Evolutionary conservation across 371 early-diverging fungal species (phyloP).

Genomic region (Lichtheimia ornata): DNA sequence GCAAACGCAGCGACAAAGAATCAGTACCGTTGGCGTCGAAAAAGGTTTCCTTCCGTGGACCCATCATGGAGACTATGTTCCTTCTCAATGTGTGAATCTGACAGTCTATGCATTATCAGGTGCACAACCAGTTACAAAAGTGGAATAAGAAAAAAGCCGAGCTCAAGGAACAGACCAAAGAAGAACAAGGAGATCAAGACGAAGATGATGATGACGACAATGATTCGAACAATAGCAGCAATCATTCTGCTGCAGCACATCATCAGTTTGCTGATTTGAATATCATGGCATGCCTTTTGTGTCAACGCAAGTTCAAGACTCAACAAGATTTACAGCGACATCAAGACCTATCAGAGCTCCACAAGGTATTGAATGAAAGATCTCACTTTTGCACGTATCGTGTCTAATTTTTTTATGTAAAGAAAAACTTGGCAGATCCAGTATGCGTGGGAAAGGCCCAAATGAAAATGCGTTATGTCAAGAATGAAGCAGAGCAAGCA

Average conservation of each 20-base stretch:
- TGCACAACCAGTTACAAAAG: conserved; percentile 54
- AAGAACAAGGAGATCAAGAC: conserved; percentile 11
- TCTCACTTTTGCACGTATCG: neutral
- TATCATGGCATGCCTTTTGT: conserved; percentile 62
- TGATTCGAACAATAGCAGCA: conserved; percentile 1
- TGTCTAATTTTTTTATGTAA: neutral
- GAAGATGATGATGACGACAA: conserved; percentile 24
- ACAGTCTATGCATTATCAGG: conserved; percentile 21
- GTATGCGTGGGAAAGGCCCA: conserved; percentile 34
- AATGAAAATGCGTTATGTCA: conserved; percentile 25
- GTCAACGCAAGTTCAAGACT: conserved; percentile 70
- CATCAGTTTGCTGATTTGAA: conserved; percentile 48
- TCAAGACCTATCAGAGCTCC: conserved; percentile 63
- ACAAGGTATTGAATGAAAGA: conserved; percentile 51
- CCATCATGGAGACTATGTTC: neutral
- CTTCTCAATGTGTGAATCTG: neutral
- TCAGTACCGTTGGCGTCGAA: conserved; percentile 29
- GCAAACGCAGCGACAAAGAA: conserved; percentile 38
- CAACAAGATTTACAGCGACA: conserved; percentile 60
- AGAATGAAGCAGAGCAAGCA: conserved; percentile 23
- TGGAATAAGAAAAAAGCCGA: conserved; percentile 55
- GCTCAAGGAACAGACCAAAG: conserved; percentile 22
- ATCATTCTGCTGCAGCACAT: conserved; percentile 18
- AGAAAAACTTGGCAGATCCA: conserved; percentile 42
- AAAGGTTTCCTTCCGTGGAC: conserved; percentile 24